phyloP scores from a whole-genome alignment of 495 filamentous ascomycete species.

The Astrothelium macrocarpum region DNA sequence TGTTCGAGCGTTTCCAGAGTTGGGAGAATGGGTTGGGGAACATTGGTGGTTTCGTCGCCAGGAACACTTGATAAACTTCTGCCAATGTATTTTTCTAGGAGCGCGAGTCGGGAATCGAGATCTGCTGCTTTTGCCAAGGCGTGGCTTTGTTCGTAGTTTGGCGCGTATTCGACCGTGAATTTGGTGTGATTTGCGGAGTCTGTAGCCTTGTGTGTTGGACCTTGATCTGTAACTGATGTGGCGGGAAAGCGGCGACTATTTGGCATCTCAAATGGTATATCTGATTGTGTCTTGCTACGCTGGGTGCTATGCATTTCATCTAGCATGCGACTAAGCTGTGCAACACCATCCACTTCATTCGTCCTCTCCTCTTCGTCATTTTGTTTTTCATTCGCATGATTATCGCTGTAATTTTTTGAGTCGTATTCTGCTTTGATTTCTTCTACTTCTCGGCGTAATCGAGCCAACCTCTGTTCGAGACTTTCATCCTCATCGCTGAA shows the following conservation, averaged over 20 bases:
- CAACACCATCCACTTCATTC: slow-evolving; percentile 12
- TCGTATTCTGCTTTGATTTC: slow-evolving; percentile 31
- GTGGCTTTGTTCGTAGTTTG: slow-evolving; percentile 12
- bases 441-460: slow-evolving; percentile 32
- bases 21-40: slow-evolving; percentile 60
- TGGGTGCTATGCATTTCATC: slow-evolving; percentile 18
- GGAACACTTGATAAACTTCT: slow-evolving; percentile 59
- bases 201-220: background rate
- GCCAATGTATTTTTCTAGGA: slow-evolving; percentile 74
- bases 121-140: slow-evolving; percentile 68
- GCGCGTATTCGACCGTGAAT: slow-evolving; percentile 6
- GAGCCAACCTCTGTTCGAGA: slow-evolving; percentile 62
- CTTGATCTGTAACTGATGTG: background rate
- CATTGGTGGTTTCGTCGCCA: slow-evolving; percentile 46
- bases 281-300: slow-evolving; percentile 1
- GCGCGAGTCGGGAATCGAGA: slow-evolving; percentile 69
- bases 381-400: slow-evolving; percentile 12
- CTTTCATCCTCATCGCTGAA: slow-evolving; percentile 51
- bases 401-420: slow-evolving; percentile 20
- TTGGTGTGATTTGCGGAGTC: background rate
- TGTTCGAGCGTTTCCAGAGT: slow-evolving; percentile 70
- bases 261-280: background rate
- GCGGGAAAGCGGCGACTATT: background rate
- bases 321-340: slow-evolving; percentile 9
- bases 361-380: slow-evolving; percentile 1